A percentile compares a stretch with the other conserved stretches of the same genome.
Evolutionary conservation across 176 grass and related monocot species (phyloP).

Genomic region (Themeda triandra): DNA sequence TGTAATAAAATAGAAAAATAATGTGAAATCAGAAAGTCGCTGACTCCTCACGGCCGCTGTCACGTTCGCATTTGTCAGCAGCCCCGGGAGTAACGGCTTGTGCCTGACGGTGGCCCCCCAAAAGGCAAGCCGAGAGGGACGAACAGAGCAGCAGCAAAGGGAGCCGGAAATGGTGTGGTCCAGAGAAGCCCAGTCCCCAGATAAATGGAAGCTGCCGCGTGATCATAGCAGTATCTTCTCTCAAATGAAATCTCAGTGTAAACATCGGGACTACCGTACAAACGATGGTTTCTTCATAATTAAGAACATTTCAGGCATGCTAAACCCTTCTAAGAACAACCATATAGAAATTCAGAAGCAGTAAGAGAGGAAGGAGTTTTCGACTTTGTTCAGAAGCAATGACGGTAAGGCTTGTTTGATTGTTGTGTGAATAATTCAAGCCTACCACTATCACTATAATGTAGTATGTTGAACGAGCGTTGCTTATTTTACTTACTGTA

Average conservation of each 20-base stretch:
- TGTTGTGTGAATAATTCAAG: too few species aligned
- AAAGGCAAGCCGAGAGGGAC: conserved; percentile 19
- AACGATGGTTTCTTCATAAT: too few species aligned
- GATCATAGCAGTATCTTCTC: neutral
- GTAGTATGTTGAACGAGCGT: too few species aligned
- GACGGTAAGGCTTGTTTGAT: too few species aligned
- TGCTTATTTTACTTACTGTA: too few species aligned
- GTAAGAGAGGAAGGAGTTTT: too few species aligned
- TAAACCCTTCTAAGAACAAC: too few species aligned
- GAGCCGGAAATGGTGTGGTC: neutral
- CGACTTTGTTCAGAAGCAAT: too few species aligned
- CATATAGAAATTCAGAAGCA: too few species aligned
- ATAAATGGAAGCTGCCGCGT: conserved; percentile 19
- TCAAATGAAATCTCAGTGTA: neutral
- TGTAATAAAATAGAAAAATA: neutral
- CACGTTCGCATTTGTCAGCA: neutral
- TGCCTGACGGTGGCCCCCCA: neutral
- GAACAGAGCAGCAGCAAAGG: neutral
- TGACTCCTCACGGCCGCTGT: neutral
- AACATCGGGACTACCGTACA: neutral
- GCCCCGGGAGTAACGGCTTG: neutral
- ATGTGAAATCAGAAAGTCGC: neutral
- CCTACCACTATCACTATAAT: too few species aligned
- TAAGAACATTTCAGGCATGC: too few species aligned
- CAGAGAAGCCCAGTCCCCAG: neutral